A percentile compares a stretch with the other conserved stretches of the same genome.
These are phyloP conservation scores for Cardamine resedifolia DNA, from an alignment of 345 rosid species.

Conservation along the genomic window DNA sequence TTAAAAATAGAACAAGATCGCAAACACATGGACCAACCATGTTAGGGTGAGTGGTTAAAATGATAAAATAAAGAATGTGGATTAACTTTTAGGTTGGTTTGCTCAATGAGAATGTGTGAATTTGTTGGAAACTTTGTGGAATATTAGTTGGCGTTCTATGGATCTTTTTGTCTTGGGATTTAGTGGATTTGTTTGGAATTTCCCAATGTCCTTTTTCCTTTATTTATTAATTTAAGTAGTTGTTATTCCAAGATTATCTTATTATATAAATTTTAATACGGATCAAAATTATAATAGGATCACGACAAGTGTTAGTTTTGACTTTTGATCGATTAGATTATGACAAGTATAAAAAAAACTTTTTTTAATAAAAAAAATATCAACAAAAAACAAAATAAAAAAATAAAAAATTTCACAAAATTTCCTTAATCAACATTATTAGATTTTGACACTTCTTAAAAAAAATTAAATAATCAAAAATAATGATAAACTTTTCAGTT, in stretches of 20 bases:
- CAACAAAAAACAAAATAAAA: too few species aligned
- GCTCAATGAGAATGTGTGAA: constrained; percentile 40
- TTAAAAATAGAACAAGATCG: neutral
- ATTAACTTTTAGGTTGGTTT: constrained; percentile 44
- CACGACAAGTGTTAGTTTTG: too few species aligned
- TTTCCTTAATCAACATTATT: too few species aligned
- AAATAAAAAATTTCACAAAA: too few species aligned
- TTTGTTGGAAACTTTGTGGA: constrained; percentile 29
- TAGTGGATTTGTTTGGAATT: constrained; percentile 50
- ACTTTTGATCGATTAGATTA: too few species aligned
- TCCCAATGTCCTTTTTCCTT: constrained; percentile 2
- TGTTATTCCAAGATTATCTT: neutral
- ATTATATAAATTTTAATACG: too few species aligned
- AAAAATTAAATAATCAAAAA: too few species aligned
- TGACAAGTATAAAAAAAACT: too few species aligned
- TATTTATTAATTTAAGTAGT: neutral
- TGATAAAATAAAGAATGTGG: constrained; percentile 27
- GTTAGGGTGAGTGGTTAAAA: constrained; percentile 31
- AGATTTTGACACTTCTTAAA: too few species aligned
- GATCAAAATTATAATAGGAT: too few species aligned
- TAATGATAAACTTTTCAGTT: too few species aligned
- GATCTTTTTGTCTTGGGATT: constrained; percentile 53
- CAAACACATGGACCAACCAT: constrained; percentile 32
- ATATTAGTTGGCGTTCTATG: constrained; percentile 58
- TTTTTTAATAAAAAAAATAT: too few species aligned